These are phyloP conservation scores for Fusarium bactridioides DNA, from an alignment of 2,329 filamentous ascomycete species.

Conservation along the genomic window DNA sequence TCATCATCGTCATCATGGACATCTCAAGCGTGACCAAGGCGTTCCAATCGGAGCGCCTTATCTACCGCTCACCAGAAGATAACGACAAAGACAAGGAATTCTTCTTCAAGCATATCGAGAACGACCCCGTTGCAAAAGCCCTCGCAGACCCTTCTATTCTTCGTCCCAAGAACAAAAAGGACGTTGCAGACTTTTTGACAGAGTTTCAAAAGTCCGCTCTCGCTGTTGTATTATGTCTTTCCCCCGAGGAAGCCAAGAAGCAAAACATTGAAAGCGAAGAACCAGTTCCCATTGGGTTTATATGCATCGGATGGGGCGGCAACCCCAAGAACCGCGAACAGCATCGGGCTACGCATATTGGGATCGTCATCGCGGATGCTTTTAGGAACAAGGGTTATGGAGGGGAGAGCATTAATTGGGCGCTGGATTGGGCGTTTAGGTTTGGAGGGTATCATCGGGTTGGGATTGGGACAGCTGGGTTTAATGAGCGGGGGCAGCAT, in stretches of 20 bases:
- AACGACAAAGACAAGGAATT: conserved; percentile 20
- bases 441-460: conserved; percentile 55
- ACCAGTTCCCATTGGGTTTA: conserved; percentile 10
- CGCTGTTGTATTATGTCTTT: conserved; percentile 7
- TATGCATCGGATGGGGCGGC: conserved; percentile 11
- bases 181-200: not conserved
- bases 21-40: not conserved
- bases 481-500: conserved; percentile 51
- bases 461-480: conserved; percentile 50
- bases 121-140: conserved; percentile 7
- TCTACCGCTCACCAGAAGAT: conserved; percentile 19
- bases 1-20: conserved; percentile 1
- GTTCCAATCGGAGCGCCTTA: conserved; percentile 24
- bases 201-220: not conserved
- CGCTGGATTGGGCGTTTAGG: conserved; percentile 55
- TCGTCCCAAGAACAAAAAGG: not conserved
- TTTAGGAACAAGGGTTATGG: conserved; percentile 55
- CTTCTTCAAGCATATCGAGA: conserved; percentile 10
- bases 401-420: conserved; percentile 56
- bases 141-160: conserved; percentile 2
- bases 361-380: conserved; percentile 45
- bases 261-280: not conserved
- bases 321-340: not conserved
- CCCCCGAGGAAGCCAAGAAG: not conserved
- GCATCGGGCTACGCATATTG: conserved; percentile 38